Percentiles rank a stretch among this genome's conserved stretches.
These are phyloP conservation scores for Coix lacrymajobi DNA, from an alignment of 176 grass and related monocot species.

Conservation along the genomic window DNA sequence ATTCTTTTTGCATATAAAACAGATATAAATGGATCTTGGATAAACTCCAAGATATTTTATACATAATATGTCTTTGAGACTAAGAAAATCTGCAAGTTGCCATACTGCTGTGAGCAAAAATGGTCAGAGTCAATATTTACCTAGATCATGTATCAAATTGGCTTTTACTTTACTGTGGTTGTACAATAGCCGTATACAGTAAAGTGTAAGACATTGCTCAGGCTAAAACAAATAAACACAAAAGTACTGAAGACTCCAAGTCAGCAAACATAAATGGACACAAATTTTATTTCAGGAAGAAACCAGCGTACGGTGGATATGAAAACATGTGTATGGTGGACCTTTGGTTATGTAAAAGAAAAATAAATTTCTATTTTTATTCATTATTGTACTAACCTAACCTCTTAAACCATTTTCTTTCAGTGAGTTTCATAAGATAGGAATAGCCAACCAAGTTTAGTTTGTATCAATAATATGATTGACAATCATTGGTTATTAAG, in stretches of 20 bases:
- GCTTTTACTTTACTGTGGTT: conserved; percentile 1
- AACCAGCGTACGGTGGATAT: background rate
- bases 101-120: conserved; percentile 6
- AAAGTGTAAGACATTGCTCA: background rate
- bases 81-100: conserved; percentile 5
- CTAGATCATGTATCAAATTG: background rate
- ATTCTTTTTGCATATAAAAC: background rate
- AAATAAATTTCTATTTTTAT: background rate
- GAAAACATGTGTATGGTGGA: background rate
- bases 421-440: background rate
- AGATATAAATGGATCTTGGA: background rate
- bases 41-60: conserved; percentile 18
- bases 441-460: background rate
- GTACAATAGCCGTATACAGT: background rate
- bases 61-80: background rate
- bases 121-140: background rate
- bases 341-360: background rate
- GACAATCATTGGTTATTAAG: background rate
- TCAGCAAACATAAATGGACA: background rate
- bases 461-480: conserved; percentile 1
- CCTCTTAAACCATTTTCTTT: background rate
- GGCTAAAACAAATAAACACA: background rate
- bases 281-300: background rate
- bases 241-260: conserved; percentile 4
- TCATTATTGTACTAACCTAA: background rate